phyloP scores from a whole-genome alignment of 495 filamentous ascomycete species.

The Baudoinia panamericana region DNA sequence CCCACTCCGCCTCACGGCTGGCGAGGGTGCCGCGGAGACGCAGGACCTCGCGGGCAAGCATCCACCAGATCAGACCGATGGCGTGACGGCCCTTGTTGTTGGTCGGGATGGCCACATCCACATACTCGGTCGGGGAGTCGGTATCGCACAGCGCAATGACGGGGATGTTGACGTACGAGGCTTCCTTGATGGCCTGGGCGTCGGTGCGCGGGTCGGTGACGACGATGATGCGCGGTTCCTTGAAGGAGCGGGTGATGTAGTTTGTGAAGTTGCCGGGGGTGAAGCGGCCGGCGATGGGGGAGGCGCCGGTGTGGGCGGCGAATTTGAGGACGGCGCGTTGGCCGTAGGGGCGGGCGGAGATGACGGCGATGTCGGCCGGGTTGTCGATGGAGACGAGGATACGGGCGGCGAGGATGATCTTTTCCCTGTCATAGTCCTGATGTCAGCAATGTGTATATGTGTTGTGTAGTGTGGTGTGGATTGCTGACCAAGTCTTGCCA shows the following conservation, averaged over 20 bases:
- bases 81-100: conserved; percentile 99
- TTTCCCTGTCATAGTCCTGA: conserved; percentile 59
- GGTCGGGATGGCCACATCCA: conserved; percentile 98
- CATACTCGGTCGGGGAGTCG: conserved; percentile 98
- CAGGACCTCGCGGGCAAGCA: conserved; percentile 98
- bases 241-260: conserved; percentile 99
- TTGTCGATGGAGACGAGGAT: conserved; percentile 99
- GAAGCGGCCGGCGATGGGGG: conserved; percentile 97
- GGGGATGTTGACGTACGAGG: conserved; percentile 98
- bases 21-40: conserved; percentile 92
- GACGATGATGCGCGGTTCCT: conserved; percentile 98
- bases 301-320: conserved; percentile 90
- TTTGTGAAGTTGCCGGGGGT: conserved; percentile 99
- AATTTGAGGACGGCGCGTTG: conserved; percentile 99
- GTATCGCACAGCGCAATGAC: conserved; percentile 98
- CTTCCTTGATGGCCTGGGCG: conserved; percentile 99
- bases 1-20: conserved; percentile 89
- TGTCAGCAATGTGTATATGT: conserved; percentile 3
- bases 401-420: conserved; percentile 94
- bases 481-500: conserved; percentile 92
- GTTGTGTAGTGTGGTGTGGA: conserved; percentile 7
- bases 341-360: conserved; percentile 97
- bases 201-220: conserved; percentile 99
- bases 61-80: conserved; percentile 98
- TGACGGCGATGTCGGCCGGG: conserved; percentile 96